Percentiles rank a stretch among this genome's conserved stretches.
Evolutionary conservation across 2,329 filamentous ascomycete genomes (phyloP).

Genomic region (Alternaria hordeiaustralica): DNA sequence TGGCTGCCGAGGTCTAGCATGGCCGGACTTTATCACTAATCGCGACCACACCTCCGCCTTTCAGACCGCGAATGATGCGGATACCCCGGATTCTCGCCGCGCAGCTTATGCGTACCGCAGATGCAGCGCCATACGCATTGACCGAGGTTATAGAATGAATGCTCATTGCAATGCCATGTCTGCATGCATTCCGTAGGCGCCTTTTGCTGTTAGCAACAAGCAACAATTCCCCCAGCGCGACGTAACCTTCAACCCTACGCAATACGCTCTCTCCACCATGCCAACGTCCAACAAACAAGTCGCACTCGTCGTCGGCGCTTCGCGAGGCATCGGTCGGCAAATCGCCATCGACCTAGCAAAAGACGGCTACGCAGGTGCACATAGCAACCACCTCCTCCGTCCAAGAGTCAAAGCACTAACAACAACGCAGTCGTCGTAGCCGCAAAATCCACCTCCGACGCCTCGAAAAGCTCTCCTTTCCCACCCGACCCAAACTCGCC

Average conservation of each 20-base stretch:
- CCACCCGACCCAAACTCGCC: conserved; percentile 79
- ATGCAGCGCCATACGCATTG: background rate
- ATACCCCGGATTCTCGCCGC: conserved; percentile 6
- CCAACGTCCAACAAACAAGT: conserved; percentile 55
- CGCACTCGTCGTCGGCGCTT: conserved; percentile 76
- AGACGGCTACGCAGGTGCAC: conserved; percentile 71
- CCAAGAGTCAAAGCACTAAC: conserved; percentile 1
- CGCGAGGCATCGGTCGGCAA: conserved; percentile 80
- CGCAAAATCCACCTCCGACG: conserved; percentile 75
- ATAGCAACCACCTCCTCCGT: background rate
- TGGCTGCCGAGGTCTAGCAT: conserved; percentile 34
- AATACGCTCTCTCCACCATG: conserved; percentile 6
- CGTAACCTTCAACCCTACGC: background rate
- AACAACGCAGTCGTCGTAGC: conserved; percentile 73
- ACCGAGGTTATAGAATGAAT: background rate
- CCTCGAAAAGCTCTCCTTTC: conserved; percentile 63
- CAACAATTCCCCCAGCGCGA: background rate
- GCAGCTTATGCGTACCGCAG: background rate
- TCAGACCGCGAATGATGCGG: conserved; percentile 2
- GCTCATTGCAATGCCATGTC: conserved; percentile 4
- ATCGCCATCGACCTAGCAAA: conserved; percentile 78
- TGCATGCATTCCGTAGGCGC: background rate
- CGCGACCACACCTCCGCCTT: conserved; percentile 8
- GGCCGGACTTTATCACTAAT: conserved; percentile 27
- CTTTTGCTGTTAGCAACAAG: background rate